Evolutionary conservation across 352 stramenopile genomes (phyloP), one percentile per base, ranked within the genome.

Genomic region (Phytopythium mirpurense): DNA sequence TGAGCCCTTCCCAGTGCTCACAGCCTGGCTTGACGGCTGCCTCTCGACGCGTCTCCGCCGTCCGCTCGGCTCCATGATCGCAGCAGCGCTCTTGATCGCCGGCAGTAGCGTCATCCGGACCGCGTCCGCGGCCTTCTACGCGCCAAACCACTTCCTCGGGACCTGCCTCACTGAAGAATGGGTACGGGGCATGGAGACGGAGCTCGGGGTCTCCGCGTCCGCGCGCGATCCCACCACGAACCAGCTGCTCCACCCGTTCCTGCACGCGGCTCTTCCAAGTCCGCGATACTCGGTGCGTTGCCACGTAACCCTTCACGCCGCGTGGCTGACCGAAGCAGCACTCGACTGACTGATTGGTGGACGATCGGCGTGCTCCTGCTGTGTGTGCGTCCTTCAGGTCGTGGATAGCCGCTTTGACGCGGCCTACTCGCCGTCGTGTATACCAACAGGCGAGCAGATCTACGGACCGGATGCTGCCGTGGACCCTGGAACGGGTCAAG

Each of bases 131-230:
- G 46, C 32, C 2, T 18, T 29, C 14, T 34, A 43, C 23, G 19
- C 31, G 0, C 68, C 62, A 6, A 78, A 75, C 55, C 57, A 62
- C 31, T 78, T 75, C n/a, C 57, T 76, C 0, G 69, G 69, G 14
- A 63, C 54, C 15, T 79, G 66, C 48, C 47, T 79, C 29, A 59
- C 59, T 4, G 51, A 71, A 3, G 55, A 60, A 3, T 76, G 69
- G 66, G 63, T 74, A 16, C 23, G 43, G n/a, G 35, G 19, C 1
- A 32, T 59, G 41, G 59, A 63, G 40, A 8, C 24, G 0, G 5
- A 51, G 21, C 45, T 67, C 4, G 50, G 40, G 0, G 26, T 67
- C 1, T 55, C 42, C 0, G 41, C 50, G 0, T 56, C 12, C 4
- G 58, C 46, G 14, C 37, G 58, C 10, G 46, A 70, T n/a, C 43